Base-by-base conservation (phyloP, 2,329 filamentous ascomycete genomes). In the Orbilia brochopaga region DNA sequence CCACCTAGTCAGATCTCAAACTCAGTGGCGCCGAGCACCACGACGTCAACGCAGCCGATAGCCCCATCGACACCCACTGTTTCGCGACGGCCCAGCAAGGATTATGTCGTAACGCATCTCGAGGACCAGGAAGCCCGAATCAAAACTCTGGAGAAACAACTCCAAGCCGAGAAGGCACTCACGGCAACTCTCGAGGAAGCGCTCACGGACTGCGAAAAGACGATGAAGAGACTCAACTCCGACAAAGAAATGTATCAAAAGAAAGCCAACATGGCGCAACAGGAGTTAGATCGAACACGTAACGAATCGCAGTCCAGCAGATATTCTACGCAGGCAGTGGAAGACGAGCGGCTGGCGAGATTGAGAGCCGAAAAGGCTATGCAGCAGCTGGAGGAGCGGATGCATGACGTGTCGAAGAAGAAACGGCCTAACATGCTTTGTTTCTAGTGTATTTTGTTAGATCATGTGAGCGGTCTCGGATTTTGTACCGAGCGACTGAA, bases 341-440 rank as follows among this genome's bases (percentile, higher is more conserved):
- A 99, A 79, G 93, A 99, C 81, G 94, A 99, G 84, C 87, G 93
- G 76, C 93, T 91, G 82, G 95, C 96, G 82, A 85, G 94, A 72
- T 85, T 91, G 74, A 90, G 93, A 74, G 92, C 95, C 37, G 94
- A 99, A 82, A 87, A 90, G 75, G 94, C 94, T 48, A 85, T 90
- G 60, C 90, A 89, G 42, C 90, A 96, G 77, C 85, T 99, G 24
- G 93, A 99, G 81, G 91, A 96, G 82, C 87, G 93, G 64, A 99
- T 99, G 88, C 92, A 93, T 78, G 88, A 90, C 67, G 89, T 94
- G 79, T 92, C 88, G 81, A 87, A 85, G 78, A 89, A 90, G 82
- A 94, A 93, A 85, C 92, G 95, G 86, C 96, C 89, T 77, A 92
- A 90, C 76, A 85, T 99, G 80, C 97, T 97, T 83, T 99, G 94